phyloP scores from a whole-genome alignment of 257 asterid genomes.

The Rhazya stricta region DNA sequence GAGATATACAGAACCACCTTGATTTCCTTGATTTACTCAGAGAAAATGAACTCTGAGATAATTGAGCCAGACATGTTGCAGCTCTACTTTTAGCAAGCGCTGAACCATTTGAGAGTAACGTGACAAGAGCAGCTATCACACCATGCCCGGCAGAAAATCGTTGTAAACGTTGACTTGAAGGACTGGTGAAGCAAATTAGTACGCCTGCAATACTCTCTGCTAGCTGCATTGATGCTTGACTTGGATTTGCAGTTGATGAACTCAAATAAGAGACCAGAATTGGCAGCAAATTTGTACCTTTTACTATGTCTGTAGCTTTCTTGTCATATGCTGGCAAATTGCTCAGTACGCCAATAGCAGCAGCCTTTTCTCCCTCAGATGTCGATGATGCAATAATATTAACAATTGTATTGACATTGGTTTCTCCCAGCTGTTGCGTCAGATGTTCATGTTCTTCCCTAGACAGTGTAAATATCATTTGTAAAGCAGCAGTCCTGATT shows the following conservation, averaged over 20 bases:
- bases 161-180: constrained; percentile 56
- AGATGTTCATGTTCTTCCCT: constrained; percentile 44
- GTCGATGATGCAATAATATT: constrained; percentile 36
- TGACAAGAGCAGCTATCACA: constrained; percentile 44
- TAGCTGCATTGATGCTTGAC: constrained; percentile 23
- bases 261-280: constrained; percentile 33
- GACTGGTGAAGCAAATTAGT: constrained; percentile 58
- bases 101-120: constrained; percentile 45
- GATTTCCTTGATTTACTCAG: constrained; percentile 44
- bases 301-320: constrained; percentile 55
- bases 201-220: constrained; percentile 54
- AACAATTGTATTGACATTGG: constrained; percentile 33
- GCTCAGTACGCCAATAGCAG: constrained; percentile 70
- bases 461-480: constrained; percentile 44
- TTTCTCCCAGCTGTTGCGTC: constrained; percentile 49
- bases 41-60: constrained; percentile 52
- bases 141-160: constrained; percentile 60
- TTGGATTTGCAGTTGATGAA: constrained; percentile 16
- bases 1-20: constrained; percentile 63
- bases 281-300: constrained; percentile 43
- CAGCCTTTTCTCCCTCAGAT: constrained; percentile 47
- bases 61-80: constrained; percentile 57
- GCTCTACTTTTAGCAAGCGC: constrained; percentile 47
- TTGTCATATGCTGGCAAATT: constrained; percentile 51
- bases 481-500: constrained; percentile 48